Evolutionary conservation across 139 green algal genomes (phyloP), one percentile per base, ranked within the genome.

Genomic region (Tetratostichococcus sp.): DNA sequence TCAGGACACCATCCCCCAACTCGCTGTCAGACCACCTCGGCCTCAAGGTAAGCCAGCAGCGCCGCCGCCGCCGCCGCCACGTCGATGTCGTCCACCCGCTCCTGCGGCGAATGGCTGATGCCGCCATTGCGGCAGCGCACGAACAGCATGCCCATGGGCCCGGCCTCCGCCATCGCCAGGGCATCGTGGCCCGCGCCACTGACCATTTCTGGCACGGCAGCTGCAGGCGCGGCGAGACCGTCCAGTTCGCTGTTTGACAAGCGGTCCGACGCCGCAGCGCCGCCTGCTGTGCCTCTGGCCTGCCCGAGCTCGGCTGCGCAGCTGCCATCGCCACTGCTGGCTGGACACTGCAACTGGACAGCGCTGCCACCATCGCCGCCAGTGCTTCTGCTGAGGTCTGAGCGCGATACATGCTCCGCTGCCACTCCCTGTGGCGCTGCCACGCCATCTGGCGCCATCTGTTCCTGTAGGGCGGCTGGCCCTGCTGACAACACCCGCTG

Each of bases 111-210:
- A 73, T 97, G 93, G 62, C 88, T 95, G 11, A 97, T 73, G 23
- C 93, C 93, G n/a, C 83, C 89, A 2, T 69, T 77, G 26, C 81
- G 70, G 77, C 85, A 91, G 2, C 94, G 82, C 77, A 98, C 94
- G 80, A 98, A 98, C 70, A 97, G 70, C 94, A 98, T 98, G 50
- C 72, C 87, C 67, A 93, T 88, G 76, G 73, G 71, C n/a, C 77
- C 42, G 30, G 32, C 43, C 4, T 92, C 81, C 1, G 90, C 86
- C 68, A 97, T 87, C 25, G 89, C 91, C 84, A 97, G 86, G 8
- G 91, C 91, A 74, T 98, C 94, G 59, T 97, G 94, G 0, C 93
- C 94, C 1, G 94, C 94, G 0, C 94, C 94, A 69, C 87, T 94
- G 69, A 93, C 85, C 59, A 97, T 74, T 42, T 86, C 65, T 0